These are phyloP conservation scores for Podaxis carcinomalis DNA, from an alignment of 768 basidiomycete genomes.

Conservation along the genomic window DNA sequence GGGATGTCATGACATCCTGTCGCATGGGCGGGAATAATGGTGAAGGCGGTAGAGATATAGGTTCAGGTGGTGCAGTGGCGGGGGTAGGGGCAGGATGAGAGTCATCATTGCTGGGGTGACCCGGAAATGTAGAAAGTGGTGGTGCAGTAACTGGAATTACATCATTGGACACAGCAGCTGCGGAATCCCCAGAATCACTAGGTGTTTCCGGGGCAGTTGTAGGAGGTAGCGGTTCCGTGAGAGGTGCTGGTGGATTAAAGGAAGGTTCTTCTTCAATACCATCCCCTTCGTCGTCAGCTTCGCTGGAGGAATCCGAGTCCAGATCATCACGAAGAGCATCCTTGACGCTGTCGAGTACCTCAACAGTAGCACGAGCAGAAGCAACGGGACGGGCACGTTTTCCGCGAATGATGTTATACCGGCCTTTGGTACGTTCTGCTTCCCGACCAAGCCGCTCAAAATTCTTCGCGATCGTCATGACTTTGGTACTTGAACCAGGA, in stretches of 20 bases:
- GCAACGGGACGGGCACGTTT: slow-evolving; percentile 88
- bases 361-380: slow-evolving; percentile 81
- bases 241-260: neutral
- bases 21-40: slow-evolving; percentile 44
- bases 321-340: slow-evolving; percentile 75
- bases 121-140: neutral
- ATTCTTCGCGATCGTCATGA: slow-evolving; percentile 85
- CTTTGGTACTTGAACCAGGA: slow-evolving; percentile 56
- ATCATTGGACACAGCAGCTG: neutral
- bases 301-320: slow-evolving; percentile 65
- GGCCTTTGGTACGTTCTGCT: slow-evolving; percentile 66
- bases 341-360: slow-evolving; percentile 84
- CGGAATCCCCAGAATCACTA: neutral
- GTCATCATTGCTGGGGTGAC: neutral
- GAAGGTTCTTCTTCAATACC: slow-evolving; percentile 36
- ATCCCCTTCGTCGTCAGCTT: slow-evolving; percentile 54
- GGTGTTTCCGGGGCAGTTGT: neutral
- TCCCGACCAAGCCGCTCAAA: slow-evolving; percentile 84
- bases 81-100: neutral
- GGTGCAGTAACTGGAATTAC: neutral
- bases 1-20: slow-evolving; percentile 38
- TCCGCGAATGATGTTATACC: slow-evolving; percentile 83
- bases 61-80: slow-evolving; percentile 19
- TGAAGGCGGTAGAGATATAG: slow-evolving; percentile 50
- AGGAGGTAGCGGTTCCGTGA: neutral